These are phyloP conservation scores for Rosa hybrid DNA, from an alignment of 331 rosid genomes.

Conservation along the genomic window DNA sequence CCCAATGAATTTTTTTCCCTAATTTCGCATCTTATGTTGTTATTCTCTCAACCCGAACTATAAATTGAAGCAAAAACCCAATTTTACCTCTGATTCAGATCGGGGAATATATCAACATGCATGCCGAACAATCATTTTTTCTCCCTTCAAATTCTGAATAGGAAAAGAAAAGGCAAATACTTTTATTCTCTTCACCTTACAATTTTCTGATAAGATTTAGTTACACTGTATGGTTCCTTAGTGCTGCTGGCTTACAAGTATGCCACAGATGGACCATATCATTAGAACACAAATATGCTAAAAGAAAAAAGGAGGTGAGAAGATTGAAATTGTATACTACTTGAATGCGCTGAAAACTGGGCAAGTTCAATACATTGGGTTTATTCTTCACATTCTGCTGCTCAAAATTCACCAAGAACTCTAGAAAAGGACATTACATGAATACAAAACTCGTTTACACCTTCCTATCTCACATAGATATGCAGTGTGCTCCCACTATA, in stretches of 20 bases:
- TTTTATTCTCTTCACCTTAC: not conserved
- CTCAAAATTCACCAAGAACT: slow-evolving; percentile 33
- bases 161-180: not conserved
- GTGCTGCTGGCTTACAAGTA: not conserved
- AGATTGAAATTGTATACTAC: not conserved
- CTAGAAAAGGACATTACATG: slow-evolving; percentile 19
- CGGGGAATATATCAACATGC: not conserved
- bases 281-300: not conserved
- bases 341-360: slow-evolving; percentile 8
- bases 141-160: not conserved
- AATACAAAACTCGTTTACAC: slow-evolving; percentile 37
- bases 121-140: not conserved
- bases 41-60: not conserved
- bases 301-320: not conserved
- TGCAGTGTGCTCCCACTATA: slow-evolving; percentile 35
- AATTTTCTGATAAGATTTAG: slow-evolving; percentile 1
- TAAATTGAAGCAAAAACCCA: not conserved
- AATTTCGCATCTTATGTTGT: not conserved
- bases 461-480: slow-evolving; percentile 35
- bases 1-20: not conserved
- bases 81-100: not conserved
- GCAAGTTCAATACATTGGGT: slow-evolving; percentile 19
- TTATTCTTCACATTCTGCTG: slow-evolving; percentile 35
- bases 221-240: not conserved
- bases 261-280: not conserved